A percentile compares a stretch with the other conserved stretches of the same genome.
phyloP scores from a whole-genome alignment of 495 filamentous ascomycete species.

The Evansstolkia leycettana region DNA sequence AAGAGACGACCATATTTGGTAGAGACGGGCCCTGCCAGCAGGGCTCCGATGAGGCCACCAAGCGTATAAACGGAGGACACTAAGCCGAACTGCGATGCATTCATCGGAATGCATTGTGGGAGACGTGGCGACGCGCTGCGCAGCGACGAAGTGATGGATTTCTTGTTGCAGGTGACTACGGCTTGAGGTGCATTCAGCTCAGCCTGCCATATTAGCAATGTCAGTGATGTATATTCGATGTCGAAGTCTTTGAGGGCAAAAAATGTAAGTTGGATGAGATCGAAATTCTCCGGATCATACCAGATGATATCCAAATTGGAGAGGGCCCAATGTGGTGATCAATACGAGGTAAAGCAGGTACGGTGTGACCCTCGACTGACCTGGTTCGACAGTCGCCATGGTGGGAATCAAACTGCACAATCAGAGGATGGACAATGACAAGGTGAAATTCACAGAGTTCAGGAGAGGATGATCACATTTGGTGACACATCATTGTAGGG shows the following conservation, averaged over 20 bases:
- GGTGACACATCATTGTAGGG: too few relatives aligned
- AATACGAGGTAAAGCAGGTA: slow-evolving; percentile 55
- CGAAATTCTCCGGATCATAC: slow-evolving; percentile 30
- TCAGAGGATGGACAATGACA: too few relatives aligned
- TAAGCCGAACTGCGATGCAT: slow-evolving; percentile 57
- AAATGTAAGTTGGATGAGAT: too few relatives aligned
- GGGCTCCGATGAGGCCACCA: slow-evolving; percentile 74
- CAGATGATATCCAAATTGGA: slow-evolving; percentile 91
- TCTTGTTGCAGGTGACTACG: slow-evolving; percentile 69
- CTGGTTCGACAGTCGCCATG: slow-evolving; percentile 12
- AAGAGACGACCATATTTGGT: slow-evolving; percentile 59
- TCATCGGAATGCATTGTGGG: slow-evolving; percentile 78
- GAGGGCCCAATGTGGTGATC: slow-evolving; percentile 61
- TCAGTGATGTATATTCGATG: slow-evolving; percentile 4
- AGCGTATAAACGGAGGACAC: slow-evolving; percentile 86
- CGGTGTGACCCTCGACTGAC: slow-evolving; percentile 30
- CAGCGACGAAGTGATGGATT: slow-evolving; percentile 36
- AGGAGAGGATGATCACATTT: too few relatives aligned
- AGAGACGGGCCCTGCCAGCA: slow-evolving; percentile 61
- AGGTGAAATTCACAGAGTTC: too few relatives aligned
- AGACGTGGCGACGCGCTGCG: slow-evolving; percentile 28
- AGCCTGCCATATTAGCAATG: slow-evolving; percentile 40
- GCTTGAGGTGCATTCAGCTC: slow-evolving; percentile 91
- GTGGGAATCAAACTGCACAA: neutral
- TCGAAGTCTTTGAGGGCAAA: too few relatives aligned